Base-by-base conservation (phyloP, 1,139 yeast genomes). In the Yamadazyma dushanensis region DNA sequence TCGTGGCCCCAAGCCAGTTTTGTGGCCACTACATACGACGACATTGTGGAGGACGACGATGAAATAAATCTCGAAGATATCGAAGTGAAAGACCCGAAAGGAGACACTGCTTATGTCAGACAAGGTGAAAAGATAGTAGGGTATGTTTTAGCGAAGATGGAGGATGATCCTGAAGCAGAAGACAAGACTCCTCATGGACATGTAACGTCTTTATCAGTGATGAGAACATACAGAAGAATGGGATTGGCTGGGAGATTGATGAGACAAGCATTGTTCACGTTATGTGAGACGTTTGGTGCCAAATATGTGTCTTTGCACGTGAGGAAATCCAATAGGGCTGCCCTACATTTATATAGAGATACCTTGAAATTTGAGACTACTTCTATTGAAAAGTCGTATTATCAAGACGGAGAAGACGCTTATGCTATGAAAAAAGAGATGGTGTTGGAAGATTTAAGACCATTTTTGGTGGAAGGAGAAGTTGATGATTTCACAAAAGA, bases 331-430 rank as follows among this genome's bases (percentile, higher is more conserved):
- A 92, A 92, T 63, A 68, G 89, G 53, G 98, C 98, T 11, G 98
- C 98, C 10, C 72, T 90, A 53, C 96, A 89, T 63, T 73, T 92
- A 45, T 92, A 92, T 66, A 74, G 85, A 57, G 96, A 88, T 54
- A 85, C 96, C 4, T 72, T 94, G 44, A 70, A 77, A 44, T 92
- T 94, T 57, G 90, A 80, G 52, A 92, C 88, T 31, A 73, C 83
- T 38, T 78, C 83, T 31, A 81, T 92, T 40, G 97, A 90, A 53
- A 84, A 80, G 50, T 76, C 84, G 15, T 92, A 94, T 59, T 92
- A 92, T 56, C 97, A 92, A 40, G 97, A 92, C 60, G 96, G 96
- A 18, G 99, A 94, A 60, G 97, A 94, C 64, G 98, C 98, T n/a
- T 92, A 89, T 60, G 85, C 95, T 28, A 92, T 92, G 98, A 81